phyloP scores from a whole-genome alignment of 495 filamentous ascomycete genomes.

The Penicillium odoratum region DNA sequence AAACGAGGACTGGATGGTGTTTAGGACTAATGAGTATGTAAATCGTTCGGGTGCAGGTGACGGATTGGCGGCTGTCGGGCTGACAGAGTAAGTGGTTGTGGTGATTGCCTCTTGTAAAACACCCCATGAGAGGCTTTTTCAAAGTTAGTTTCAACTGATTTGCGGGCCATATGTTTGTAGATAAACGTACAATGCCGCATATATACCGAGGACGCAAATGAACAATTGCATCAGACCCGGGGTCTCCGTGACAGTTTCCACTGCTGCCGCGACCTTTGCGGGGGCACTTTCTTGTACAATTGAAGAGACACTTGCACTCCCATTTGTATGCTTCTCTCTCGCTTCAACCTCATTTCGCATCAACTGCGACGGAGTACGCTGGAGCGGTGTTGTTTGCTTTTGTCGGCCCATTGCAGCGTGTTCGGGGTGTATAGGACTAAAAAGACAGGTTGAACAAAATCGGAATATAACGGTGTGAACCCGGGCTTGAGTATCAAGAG shows the following conservation, averaged over 20 bases:
- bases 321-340: conserved; percentile 30
- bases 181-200: conserved; percentile 82
- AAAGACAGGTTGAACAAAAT: conserved; percentile 4
- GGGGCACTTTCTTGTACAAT: background rate
- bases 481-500: background rate
- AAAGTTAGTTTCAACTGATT: conserved; percentile 16
- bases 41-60: conserved; percentile 67
- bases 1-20: conserved; percentile 92
- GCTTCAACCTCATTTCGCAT: conserved; percentile 41
- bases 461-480: background rate
- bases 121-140: conserved; percentile 84
- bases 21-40: conserved; percentile 89
- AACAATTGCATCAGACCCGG: conserved; percentile 69
- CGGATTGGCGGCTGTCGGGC: conserved; percentile 43
- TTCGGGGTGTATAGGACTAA: background rate
- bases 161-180: background rate
- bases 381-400: conserved; percentile 67
- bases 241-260: conserved; percentile 32
- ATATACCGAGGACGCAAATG: conserved; percentile 90
- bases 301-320: conserved; percentile 25
- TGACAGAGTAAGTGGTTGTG: conserved; percentile 73
- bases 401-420: conserved; percentile 62
- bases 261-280: conserved; percentile 23
- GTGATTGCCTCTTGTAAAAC: conserved; percentile 97
- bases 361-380: conserved; percentile 64